Base-by-base conservation (phyloP, 2,329 filamentous ascomycete species). In the Diaporthe nobilis region DNA sequence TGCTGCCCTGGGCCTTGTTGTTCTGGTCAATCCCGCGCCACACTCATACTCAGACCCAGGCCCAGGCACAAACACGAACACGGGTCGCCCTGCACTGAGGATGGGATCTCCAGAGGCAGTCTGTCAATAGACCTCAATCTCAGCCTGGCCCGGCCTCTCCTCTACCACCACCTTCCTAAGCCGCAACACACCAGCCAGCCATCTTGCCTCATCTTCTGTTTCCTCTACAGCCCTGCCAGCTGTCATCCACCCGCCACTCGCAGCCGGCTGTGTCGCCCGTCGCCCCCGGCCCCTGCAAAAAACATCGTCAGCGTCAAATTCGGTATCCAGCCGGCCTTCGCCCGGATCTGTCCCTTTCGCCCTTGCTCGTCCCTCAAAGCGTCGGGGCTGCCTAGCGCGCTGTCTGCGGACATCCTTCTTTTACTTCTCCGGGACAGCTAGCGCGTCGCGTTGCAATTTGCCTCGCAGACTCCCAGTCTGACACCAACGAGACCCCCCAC, bases 301-400 rank as follows among this genome's bases (percentile, higher is more conserved):
- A 70, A 70, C 65, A 70, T 70, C 65, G 49, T 70, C 65, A 70
- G 65, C 65, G n/a, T 70, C 65, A 70, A 55, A 70, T 70, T 55
- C 42, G 49, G 65, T 12, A 8, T 15, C 47, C 49, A 12, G 39
- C 65, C 17, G 47, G 65, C 13, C 34, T 37, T 34, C 47, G 53
- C 25, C 34, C n/a, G 31, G 47, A 3, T 28, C 47, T 28, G 7
- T 68, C 47, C 34, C 2, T 37, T 39, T 53, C 13, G 47, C 49
- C 22, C 49, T 42, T 17, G 49, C 34, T 20, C 8, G 3, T 55
- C 34, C 65, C 42, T 53, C 65, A 70, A 55, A 28, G 4, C n/a
- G 31, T 42, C 34, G n/a, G 31, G 49, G n/a, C 65, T 55, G 65
- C 34, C 15, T 12, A 42, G 31, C 25, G 58, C 6, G 49, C 49